Base-by-base conservation (phyloP, 345 rosid species). In the Crucihimalaya himalaica region DNA sequence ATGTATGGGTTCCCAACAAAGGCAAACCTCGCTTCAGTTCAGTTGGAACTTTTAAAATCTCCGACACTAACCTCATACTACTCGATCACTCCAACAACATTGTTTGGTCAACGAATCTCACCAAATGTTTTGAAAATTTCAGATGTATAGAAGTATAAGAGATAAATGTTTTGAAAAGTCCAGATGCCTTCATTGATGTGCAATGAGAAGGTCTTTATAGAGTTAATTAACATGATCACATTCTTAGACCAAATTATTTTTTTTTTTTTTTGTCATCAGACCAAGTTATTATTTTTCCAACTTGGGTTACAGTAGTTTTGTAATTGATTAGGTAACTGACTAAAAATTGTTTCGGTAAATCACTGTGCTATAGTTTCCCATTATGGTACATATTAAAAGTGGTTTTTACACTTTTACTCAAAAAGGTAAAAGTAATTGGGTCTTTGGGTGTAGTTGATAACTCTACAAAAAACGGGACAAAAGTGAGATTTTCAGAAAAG, bases 1-100 rank as follows among this genome's bases (percentile, higher is more conserved):
- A 81, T n/a, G 92, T 86, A 2, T 89, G 96, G 96, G 86, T 91
- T 15, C 91, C 96, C 14, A 89, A 89, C 77, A 79, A 92, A 67
- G 88, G 85, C 76, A 25, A 23, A 15, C 94, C 96, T 21, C 77
- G 89, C 40, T 2, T 73, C 4, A 78, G 77, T 66, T 79, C 92
- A 23, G 52, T 89, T 1, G 86, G 83, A n/a, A 47, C 27, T 35
- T 8, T 92, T 66, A 81, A 71, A 63, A 71, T 89, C 57, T 75
- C 45, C 42, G 72, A 75, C 57, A 71, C 39, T 11, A 79, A 68
- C 66, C 63, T 85, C 53, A 79, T 61, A 39, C 78, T 91, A 64
- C 45, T 81, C 18, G 85, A 79, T 58, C 58, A 35, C 9, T 66
- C 6, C 4, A 29, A 58, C 34, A 74, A 18, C 29, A 56, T n/a